A percentile compares a stretch with the other conserved stretches of the same genome.
These are phyloP conservation scores for Dissophora ornata DNA, from an alignment of 192 early-diverging fungal species.

Conservation along the genomic window DNA sequence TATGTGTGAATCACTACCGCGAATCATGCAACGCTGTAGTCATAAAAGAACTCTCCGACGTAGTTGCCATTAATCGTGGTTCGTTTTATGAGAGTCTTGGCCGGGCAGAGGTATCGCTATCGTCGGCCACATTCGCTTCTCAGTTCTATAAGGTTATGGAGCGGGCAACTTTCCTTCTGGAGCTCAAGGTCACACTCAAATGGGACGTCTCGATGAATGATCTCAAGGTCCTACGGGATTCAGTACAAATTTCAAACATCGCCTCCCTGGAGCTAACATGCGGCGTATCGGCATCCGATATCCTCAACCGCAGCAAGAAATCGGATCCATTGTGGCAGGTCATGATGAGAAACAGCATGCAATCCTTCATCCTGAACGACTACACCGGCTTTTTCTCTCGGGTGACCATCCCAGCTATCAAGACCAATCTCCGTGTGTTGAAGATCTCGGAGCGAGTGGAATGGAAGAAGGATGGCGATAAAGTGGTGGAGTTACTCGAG, in stretches of 20 bases:
- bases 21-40: constrained; percentile 1
- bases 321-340: constrained; percentile 26
- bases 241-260: constrained; percentile 3
- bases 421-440: background rate
- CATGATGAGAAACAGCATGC: constrained; percentile 7
- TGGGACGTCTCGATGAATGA: constrained; percentile 17
- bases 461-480: constrained; percentile 22
- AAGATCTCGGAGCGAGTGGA: constrained; percentile 11
- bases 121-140: constrained; percentile 1
- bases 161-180: constrained; percentile 10
- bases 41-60: constrained; percentile 6
- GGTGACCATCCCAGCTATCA: background rate
- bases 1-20: constrained; percentile 32
- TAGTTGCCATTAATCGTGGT: too few species aligned
- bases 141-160: constrained; percentile 26
- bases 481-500: constrained; percentile 14
- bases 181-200: constrained; percentile 11
- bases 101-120: constrained; percentile 7
- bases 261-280: constrained; percentile 17
- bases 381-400: constrained; percentile 21
- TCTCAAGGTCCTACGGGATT: constrained; percentile 22
- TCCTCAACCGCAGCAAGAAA: constrained; percentile 16
- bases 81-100: constrained; percentile 19
- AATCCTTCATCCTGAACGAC: constrained; percentile 15
- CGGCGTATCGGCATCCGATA: background rate